phyloP scores from a whole-genome alignment of 2,329 filamentous ascomycete species.

The Raffaelea ambrosiae region DNA sequence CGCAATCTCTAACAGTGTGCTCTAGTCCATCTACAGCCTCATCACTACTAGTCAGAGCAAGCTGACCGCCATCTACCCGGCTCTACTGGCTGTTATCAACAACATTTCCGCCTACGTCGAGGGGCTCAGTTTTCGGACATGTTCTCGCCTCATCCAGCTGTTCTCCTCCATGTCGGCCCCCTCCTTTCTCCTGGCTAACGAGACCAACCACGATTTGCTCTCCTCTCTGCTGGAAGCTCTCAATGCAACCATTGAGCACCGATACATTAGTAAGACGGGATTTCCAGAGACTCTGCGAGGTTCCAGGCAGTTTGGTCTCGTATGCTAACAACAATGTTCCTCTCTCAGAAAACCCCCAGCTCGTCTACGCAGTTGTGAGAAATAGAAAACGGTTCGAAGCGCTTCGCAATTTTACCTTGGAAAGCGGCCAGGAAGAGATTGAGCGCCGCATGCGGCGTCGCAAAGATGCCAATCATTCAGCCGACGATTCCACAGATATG shows the following conservation, averaged over 20 bases:
- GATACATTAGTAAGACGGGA: slow-evolving; percentile 60
- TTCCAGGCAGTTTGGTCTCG: too few relatives aligned
- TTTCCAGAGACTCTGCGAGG: too few relatives aligned
- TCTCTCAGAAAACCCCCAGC: slow-evolving; percentile 62
- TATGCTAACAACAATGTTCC: neutral
- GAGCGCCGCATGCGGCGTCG: slow-evolving; percentile 65
- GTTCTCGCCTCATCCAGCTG: slow-evolving; percentile 76
- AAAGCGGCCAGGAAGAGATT: slow-evolving; percentile 86
- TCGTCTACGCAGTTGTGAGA: slow-evolving; percentile 71
- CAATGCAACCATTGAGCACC: slow-evolving; percentile 83
- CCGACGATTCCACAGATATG: slow-evolving; percentile 37
- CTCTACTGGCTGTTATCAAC: slow-evolving; percentile 83
- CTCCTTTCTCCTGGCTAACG: slow-evolving; percentile 84
- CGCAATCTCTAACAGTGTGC: neutral
- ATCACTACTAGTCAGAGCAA: slow-evolving; percentile 88
- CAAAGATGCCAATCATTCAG: slow-evolving; percentile 51
- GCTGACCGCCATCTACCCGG: slow-evolving; percentile 84
- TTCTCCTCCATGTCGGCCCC: slow-evolving; percentile 91
- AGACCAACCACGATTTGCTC: slow-evolving; percentile 77
- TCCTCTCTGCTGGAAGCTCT: slow-evolving; percentile 79
- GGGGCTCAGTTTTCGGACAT: slow-evolving; percentile 63
- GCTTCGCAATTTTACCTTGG: slow-evolving; percentile 77
- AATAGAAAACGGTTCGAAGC: slow-evolving; percentile 79
- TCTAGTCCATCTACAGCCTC: slow-evolving; percentile 80
- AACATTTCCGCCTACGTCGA: slow-evolving; percentile 84